Conservation (phyloP, 176 grass and related monocot genomes). For the Rhipidocladum racemiflorum region DNA sequence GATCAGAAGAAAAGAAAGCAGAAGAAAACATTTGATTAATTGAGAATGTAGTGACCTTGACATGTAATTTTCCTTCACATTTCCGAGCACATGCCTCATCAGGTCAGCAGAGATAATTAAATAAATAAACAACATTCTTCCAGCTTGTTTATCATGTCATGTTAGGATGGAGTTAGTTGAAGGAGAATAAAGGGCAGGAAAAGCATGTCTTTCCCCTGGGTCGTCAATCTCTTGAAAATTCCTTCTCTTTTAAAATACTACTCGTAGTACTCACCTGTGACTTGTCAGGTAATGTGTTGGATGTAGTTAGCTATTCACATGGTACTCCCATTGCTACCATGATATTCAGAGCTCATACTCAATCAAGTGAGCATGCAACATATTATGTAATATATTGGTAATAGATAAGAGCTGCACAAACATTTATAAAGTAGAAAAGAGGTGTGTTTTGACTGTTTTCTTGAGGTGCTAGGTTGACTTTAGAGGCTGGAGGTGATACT, state of each 20-base stretch:
- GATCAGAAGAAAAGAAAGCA: too few species aligned
- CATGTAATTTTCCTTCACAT: neutral
- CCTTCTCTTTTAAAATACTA: neutral
- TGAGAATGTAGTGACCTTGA: neutral
- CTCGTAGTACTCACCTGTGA: neutral
- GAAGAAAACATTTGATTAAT: neutral
- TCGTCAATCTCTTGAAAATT: neutral
- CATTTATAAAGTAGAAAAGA: neutral
- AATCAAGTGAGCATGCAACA: neutral
- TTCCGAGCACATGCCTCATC: neutral
- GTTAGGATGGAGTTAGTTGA: neutral
- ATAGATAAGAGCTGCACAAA: neutral
- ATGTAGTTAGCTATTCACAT: neutral
- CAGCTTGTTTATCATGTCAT: neutral
- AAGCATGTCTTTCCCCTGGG: neutral
- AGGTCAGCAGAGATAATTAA: neutral
- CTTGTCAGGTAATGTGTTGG: neutral
- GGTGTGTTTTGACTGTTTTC: neutral
- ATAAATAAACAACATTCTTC: neutral
- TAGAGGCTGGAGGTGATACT: neutral
- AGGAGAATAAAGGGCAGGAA: conserved; percentile 9
- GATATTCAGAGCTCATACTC: neutral
- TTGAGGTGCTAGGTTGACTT: neutral
- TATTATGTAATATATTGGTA: neutral
- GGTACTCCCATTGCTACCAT: neutral